Base-by-base conservation (phyloP, 306 rosid genomes). In the Vicia faba region DNA sequence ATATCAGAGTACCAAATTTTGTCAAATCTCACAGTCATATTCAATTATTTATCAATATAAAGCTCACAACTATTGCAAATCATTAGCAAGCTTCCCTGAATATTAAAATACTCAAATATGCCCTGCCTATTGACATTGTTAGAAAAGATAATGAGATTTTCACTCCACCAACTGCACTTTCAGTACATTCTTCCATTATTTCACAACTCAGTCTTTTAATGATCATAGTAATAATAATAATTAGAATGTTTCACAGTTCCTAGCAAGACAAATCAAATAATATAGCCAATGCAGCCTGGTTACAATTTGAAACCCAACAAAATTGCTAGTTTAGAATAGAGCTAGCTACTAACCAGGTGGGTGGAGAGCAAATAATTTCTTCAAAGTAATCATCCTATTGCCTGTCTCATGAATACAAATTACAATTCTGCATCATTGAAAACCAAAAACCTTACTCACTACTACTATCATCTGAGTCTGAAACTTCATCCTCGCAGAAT, bases 401-500 rank as follows among this genome's bases (percentile, higher is more conserved):
- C 66, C 54, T 29, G 66, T 20, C 16, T 38, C 57, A 19, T 48
- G 54, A 66, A 50, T 31, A 64, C 29, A 13, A 79, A 43, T 16
- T 25, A 26, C 60, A 69, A 81, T 56, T 75, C 83, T 19, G 70
- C 70, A 46, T 70, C 81, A 72, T 1, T 65, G 25, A 60, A 60
- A 60, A 36, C 44, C 16, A 51, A 74, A 51, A 74, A 56, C 16
- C 68, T 70, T 1, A 70, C 9, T 77, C 72, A 9, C 61, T 33
- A 33, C 38, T 33, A 33, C 38, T 36, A 15, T 80, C 84, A 11
- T 29, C 76, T 8, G 69, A 56, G 4, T 77, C 83, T 1, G 81
- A 84, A 67, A 69, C 71, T 16, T 80, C 83, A 74, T 68, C 84
- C 66, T 83, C 89, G 5, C 14, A 77, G 69, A 63, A 80, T 43